Base-by-base conservation (phyloP, 805 yeast genomes). In the Myxozyma nipponensis region DNA sequence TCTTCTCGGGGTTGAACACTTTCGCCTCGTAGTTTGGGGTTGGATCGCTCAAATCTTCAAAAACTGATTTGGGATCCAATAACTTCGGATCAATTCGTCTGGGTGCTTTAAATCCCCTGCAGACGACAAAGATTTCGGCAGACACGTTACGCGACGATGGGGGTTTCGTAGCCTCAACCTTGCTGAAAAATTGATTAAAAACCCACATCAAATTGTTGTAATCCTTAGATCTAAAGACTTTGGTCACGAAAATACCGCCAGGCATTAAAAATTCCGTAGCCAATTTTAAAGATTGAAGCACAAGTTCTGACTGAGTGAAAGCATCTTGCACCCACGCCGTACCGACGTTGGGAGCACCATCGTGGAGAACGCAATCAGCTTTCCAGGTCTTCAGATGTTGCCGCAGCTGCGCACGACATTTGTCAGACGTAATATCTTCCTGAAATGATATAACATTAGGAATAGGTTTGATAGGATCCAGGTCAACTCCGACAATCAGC, bases 251-350 rank as follows among this genome's bases (percentile, higher is more conserved):
- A 28, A 93, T 87, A 61, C 99, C 99, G 46, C 96, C 96, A 10
- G 86, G 85, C 26, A 78, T 75, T 63, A 93, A 75, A 69, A 93
- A 89, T 70, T 93, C 99, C 13, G 84, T 96, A 0, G 98, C 99
- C 53, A 93, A 75, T 67, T 84, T 88, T 63, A 93, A 75, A 28
- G 98, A 95, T 72, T 90, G 96, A 60, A 93, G 74, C 26, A 96
- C 95, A 61, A 93, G 80, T 66, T 91, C 98, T 24, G 96, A 88
- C 72, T 93, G 99, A 1, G 98, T 88, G 72, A 87, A 93, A 1
- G 99, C 98, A 80, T 93, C 99, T 70, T 93, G 99, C 19, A 86
- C 93, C 99, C 99, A 93, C n/a, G 96, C 95, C 65, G 93, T 77
- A 83, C 99, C 99, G 62, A 93, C 98, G 65, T 93, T 93, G 26